Evolutionary conservation across 345 rosid species (phyloP).

Genomic region (Bruguiera gymnorhiza): DNA sequence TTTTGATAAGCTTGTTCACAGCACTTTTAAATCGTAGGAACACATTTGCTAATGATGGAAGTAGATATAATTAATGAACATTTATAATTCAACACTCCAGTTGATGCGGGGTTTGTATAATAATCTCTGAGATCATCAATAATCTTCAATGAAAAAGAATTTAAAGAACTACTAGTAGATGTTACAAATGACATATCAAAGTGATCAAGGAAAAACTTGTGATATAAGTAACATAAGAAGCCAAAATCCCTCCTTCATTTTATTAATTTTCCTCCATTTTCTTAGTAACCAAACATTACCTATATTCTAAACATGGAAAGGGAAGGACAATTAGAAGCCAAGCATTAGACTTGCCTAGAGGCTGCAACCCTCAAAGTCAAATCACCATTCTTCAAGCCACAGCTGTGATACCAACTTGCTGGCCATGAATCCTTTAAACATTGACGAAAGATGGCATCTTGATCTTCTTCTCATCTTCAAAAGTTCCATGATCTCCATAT

Average conservation of each 20-base stretch:
- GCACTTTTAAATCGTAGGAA: too few species aligned
- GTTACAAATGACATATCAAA: too few species aligned
- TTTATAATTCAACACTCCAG: too few species aligned
- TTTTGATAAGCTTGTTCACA: too few species aligned
- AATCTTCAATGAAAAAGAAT: too few species aligned
- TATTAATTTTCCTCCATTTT: slow-evolving; percentile 26
- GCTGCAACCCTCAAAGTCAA: slow-evolving; percentile 22
- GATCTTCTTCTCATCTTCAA: slow-evolving; percentile 18
- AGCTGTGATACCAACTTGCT: slow-evolving; percentile 8
- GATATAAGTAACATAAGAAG: not conserved
- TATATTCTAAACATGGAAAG: not conserved
- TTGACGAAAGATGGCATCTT: not conserved
- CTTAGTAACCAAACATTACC: slow-evolving; percentile 34
- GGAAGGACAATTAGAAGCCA: slow-evolving; percentile 33
- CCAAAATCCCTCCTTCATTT: slow-evolving; percentile 10
- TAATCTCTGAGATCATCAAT: too few species aligned
- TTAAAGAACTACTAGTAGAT: too few species aligned
- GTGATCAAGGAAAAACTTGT: slow-evolving; percentile 13
- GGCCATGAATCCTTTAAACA: not conserved
- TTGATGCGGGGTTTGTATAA: too few species aligned
- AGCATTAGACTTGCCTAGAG: slow-evolving; percentile 70
- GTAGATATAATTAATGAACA: too few species aligned
- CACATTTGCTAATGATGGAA: too few species aligned
- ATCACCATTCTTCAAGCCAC: slow-evolving; percentile 19
- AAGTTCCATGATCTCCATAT: slow-evolving; percentile 7